Base-by-base conservation (phyloP, 495 filamentous ascomycete species). In the Staphylotrichum longicolle region DNA sequence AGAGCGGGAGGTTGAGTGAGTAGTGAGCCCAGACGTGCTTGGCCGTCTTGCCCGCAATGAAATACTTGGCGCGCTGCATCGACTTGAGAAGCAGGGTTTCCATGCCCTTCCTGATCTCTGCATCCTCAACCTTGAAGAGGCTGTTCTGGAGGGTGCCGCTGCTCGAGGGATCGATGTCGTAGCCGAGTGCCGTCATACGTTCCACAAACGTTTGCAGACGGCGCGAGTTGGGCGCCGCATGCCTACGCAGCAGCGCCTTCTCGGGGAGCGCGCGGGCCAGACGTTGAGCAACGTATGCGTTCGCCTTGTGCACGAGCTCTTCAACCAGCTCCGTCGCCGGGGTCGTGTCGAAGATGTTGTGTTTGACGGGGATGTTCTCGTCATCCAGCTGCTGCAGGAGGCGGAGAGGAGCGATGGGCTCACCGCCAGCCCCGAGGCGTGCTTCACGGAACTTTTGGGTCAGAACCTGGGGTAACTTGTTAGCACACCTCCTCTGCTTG, bases 61-160 rank as follows among this genome's bases (percentile, higher is more conserved):
- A 93, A 76, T 98, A 98, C 74, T 97, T 97, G 64, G 95, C 94
- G 40, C 92, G 89, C 66, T 90, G 89, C 91, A 97, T 97, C 49
- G 89, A 84, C 77, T 98, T 98, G 67, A 93, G 78, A 20, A 97
- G 81, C 34, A 98, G 74, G 12, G 93, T 97, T 80, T 98, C 95
- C 90, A 98, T 96, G 54, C 94, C 94, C 85, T 94, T 96, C 70
- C 95, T 88, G 62, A 96, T 75, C 56, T 94, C 91, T 39, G 82
- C 75, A 74, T 98, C 92, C 39, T 93, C 84, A 30, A 98, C 85
- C 66, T 87, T 86, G 84, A 96, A 97, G 30, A 98, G 79, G 75
- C 93, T 94, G 74, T 88, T 94, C 75, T 96, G 93, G 51, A 98
- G 78, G 57, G 86, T 86, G 42, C 91, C 91, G 66, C 95, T 97